Percentiles rank a stretch among this genome's conserved stretches.
Evolutionary conservation across 2,329 filamentous ascomycete species (phyloP).

Genomic region (Alternaria sp.): DNA sequence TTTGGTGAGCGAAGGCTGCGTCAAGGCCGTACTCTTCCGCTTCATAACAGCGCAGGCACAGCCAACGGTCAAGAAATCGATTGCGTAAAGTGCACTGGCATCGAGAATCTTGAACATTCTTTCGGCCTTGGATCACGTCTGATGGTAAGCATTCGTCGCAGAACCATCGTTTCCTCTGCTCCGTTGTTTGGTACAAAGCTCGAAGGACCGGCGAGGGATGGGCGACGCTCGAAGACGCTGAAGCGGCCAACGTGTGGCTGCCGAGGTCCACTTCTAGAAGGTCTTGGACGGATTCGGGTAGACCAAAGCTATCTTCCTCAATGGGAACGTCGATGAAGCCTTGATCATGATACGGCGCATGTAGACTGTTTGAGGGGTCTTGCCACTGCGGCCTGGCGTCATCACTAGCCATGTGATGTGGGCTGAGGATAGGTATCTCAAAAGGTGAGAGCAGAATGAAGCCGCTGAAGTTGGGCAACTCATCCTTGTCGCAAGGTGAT

Average conservation of each 20-base stretch:
- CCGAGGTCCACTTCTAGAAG: slow-evolving; percentile 42
- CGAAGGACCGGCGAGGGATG: slow-evolving; percentile 39
- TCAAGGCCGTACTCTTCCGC: slow-evolving; percentile 19
- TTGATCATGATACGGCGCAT: slow-evolving; percentile 42
- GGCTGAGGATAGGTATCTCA: slow-evolving; percentile 44
- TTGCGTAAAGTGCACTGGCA: slow-evolving; percentile 33
- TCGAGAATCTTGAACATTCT: neutral
- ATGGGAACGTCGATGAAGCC: slow-evolving; percentile 45
- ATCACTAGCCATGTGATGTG: slow-evolving; percentile 31
- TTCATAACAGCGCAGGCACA: slow-evolving; percentile 35
- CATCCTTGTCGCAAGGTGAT: slow-evolving; percentile 34
- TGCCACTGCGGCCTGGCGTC: slow-evolving; percentile 17
- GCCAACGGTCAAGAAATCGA: slow-evolving; percentile 34
- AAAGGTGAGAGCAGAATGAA: slow-evolving; percentile 37
- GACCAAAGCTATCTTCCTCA: slow-evolving; percentile 24
- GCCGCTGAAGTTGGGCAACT: slow-evolving; percentile 44
- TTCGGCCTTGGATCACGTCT: neutral
- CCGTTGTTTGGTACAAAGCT: slow-evolving; percentile 36
- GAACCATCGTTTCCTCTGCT: slow-evolving; percentile 31
- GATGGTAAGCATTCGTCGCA: slow-evolving; percentile 16
- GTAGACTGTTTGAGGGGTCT: slow-evolving; percentile 14
- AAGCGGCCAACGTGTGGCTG: slow-evolving; percentile 24
- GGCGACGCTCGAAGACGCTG: slow-evolving; percentile 28
- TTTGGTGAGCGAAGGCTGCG: slow-evolving; percentile 8
- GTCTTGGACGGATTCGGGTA: slow-evolving; percentile 37